A percentile compares a stretch with the other conserved stretches of the same genome.
These are phyloP conservation scores for Artemisia tridentata DNA, from an alignment of 129 eudicot genomes.

Conservation along the genomic window DNA sequence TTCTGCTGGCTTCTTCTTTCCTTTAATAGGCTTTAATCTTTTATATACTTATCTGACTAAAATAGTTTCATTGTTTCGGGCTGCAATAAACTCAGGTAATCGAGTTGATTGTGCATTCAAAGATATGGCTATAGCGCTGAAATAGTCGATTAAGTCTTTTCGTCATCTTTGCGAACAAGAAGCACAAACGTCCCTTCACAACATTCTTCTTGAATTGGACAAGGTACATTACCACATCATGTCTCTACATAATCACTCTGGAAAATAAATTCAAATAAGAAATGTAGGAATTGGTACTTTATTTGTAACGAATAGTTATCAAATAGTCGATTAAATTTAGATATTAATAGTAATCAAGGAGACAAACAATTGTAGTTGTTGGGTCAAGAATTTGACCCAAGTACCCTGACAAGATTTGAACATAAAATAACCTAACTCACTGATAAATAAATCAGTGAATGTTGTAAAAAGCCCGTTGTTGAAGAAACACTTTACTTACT, in stretches of 20 bases:
- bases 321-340: too few species aligned
- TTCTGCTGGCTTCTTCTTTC: too few species aligned
- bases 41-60: slow-evolving; percentile 42
- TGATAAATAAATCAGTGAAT: too few species aligned
- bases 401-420: too few species aligned
- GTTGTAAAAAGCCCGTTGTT: too few species aligned
- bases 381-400: too few species aligned
- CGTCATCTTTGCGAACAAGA: slow-evolving; percentile 75
- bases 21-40: too few species aligned
- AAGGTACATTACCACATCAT: slow-evolving; percentile 49
- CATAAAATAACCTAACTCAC: too few species aligned
- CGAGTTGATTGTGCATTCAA: slow-evolving; percentile 85
- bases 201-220: slow-evolving; percentile 72
- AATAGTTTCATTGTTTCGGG: slow-evolving; percentile 84
- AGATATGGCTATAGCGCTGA: slow-evolving; percentile 90
- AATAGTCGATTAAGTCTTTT: slow-evolving; percentile 75
- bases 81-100: slow-evolving; percentile 82
- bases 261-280: background rate
- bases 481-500: too few species aligned
- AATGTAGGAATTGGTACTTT: background rate
- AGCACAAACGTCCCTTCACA: slow-evolving; percentile 77
- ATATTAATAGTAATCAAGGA: too few species aligned
- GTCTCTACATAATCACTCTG: background rate
- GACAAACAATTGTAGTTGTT: too few species aligned
- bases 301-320: background rate